Conservation (phyloP, 2,329 filamentous ascomycete species). For the Cladophialophora yegresii region DNA sequence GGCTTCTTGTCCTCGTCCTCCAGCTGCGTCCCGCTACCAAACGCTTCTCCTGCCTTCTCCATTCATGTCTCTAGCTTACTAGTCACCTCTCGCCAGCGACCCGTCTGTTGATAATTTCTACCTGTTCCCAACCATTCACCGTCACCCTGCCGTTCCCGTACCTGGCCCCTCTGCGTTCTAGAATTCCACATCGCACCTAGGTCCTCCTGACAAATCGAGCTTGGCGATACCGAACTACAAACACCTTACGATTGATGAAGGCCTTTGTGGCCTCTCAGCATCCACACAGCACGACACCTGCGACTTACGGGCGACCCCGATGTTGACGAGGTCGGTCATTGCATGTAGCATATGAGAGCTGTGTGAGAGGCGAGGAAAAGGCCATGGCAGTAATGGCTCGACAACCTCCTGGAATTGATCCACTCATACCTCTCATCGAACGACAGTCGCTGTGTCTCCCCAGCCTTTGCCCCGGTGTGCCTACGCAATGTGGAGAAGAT, state of each 20-base stretch:
- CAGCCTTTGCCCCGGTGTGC: slow-evolving; percentile 45
- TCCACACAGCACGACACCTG: not conserved
- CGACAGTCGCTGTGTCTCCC: slow-evolving; percentile 49
- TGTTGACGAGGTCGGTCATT: slow-evolving; percentile 2
- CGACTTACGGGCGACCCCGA: not conserved
- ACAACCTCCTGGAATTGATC: slow-evolving; percentile 1
- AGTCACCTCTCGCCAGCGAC: not conserved
- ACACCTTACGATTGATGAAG: slow-evolving; percentile 8
- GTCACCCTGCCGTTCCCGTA: not conserved
- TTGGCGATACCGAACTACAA: not conserved
- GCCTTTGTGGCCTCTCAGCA: slow-evolving; percentile 2
- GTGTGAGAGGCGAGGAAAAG: not conserved
- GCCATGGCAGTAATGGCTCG: slow-evolving; percentile 21
- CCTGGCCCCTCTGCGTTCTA: not conserved
- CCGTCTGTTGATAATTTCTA: not conserved
- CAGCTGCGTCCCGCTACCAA: slow-evolving; percentile 2
- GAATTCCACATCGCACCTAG: not conserved
- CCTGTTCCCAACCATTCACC: not conserved
- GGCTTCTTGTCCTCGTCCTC: not conserved
- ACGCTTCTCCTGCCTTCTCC: not conserved
- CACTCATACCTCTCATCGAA: slow-evolving; percentile 34
- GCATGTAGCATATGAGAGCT: slow-evolving; percentile 2
- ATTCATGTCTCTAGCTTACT: not conserved
- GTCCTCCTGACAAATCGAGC: slow-evolving; percentile 9
- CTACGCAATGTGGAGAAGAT: slow-evolving; percentile 48